Base-by-base conservation (phyloP, 2,329 filamentous ascomycete species). In the Aspergillus sp. region DNA sequence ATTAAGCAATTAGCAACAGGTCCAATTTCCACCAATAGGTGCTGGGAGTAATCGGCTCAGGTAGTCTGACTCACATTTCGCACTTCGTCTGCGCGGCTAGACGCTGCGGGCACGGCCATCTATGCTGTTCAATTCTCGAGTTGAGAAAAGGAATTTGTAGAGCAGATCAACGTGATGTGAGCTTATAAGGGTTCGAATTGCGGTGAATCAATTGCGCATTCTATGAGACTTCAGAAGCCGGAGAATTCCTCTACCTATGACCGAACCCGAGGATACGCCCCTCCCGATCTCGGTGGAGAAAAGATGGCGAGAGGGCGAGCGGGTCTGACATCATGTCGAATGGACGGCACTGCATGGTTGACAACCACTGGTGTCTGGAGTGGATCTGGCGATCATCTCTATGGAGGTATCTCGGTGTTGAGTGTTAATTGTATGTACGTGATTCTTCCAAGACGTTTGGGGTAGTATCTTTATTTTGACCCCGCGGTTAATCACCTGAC, bases 61-160 rank as follows among this genome's bases (percentile, higher is more conserved):
- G 20, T 7, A 20, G 47, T 49, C 22, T 61, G 55, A 76, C 77
- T 75, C 66, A 78, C 77, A 61, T 65, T 74, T 66, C 71, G 74
- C 56, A 78, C 76, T 70, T 78, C 77, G 49, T 78, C 74, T 26
- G 75, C 75, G 57, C 76, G 74, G 56, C 63, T 68, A 46, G 65
- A 56, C 36, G 64, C 58, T 52, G 64, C 52, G 42, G 65, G 62
- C 47, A 42, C 58, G 31, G 66, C 67, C 71, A 74, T 73, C 51
- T 56, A 60, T 65, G 32, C 32, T 31, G 49, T 32, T 54, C 9
- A 42, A 42, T n/a, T n/a, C 36, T 5, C 36, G 7, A 42, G 16
- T n/a, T 14, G 6, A 7, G 2, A 42, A 49, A 47, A 49, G 42
- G 10, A 20, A 42, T 52, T 52, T 36, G 20, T 24, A 24, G 10